Evolutionary conservation across 352 stramenopile species (phyloP).

Genomic region (Phytopythium aichiense): DNA sequence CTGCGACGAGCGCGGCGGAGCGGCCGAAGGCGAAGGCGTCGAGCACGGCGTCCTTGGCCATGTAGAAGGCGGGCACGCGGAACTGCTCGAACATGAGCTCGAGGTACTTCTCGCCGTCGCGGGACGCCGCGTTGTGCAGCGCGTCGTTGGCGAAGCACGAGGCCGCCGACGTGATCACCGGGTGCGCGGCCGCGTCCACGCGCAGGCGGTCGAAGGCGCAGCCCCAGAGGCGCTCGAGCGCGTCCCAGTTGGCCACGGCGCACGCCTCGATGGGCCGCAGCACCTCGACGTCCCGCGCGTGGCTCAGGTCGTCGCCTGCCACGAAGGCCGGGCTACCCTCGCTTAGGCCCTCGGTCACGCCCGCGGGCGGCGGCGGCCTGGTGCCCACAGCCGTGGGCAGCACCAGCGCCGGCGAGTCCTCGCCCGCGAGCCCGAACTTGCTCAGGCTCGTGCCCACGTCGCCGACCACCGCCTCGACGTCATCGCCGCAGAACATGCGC

Average conservation of each 20-base stretch:
- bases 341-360: background rate
- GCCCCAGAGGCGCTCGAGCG: slow-evolving; percentile 80
- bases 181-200: slow-evolving; percentile 63
- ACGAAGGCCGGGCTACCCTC: slow-evolving; percentile 12
- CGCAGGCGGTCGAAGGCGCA: slow-evolving; percentile 71
- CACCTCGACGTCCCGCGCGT: slow-evolving; percentile 55
- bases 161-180: slow-evolving; percentile 70
- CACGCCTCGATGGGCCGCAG: slow-evolving; percentile 50
- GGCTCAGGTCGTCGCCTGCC: slow-evolving; percentile 60
- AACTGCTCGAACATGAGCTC: slow-evolving; percentile 94
- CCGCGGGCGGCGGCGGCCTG: slow-evolving; percentile 17
- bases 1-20: slow-evolving; percentile 82
- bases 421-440: slow-evolving; percentile 94
- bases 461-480: slow-evolving; percentile 94
- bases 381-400: slow-evolving; percentile 67
- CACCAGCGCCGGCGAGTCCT: slow-evolving; percentile 92
- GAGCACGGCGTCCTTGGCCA: slow-evolving; percentile 87
- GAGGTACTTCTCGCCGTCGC: slow-evolving; percentile 77
- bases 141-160: slow-evolving; percentile 76
- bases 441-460: slow-evolving; percentile 89
- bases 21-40: slow-evolving; percentile 90
- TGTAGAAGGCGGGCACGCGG: slow-evolving; percentile 85
- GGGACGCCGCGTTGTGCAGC: slow-evolving; percentile 42
- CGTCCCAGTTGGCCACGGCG: slow-evolving; percentile 78
- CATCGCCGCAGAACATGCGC: slow-evolving; percentile 95